Conservation (phyloP, 192 early-diverging fungal genomes). For the Coemansia reversa region DNA sequence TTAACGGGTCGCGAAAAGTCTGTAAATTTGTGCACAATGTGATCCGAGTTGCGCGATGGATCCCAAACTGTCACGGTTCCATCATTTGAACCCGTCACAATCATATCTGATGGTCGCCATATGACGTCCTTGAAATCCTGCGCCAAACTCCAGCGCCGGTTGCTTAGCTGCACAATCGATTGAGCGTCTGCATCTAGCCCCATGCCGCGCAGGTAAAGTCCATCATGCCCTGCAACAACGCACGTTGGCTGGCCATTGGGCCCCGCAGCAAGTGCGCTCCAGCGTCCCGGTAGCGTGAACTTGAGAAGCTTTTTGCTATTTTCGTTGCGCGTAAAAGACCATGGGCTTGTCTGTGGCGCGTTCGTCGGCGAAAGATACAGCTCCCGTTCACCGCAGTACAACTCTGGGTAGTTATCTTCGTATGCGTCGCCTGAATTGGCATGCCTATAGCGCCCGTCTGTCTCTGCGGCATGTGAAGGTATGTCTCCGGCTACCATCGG, state of each 20-base stretch:
- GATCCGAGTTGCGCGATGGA: constrained; percentile 22
- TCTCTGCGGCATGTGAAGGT: background rate
- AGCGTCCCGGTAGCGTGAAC: constrained; percentile 15
- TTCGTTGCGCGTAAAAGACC: constrained; percentile 16
- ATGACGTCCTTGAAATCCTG: constrained; percentile 41
- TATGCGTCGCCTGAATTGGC: background rate
- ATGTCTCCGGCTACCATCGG: background rate
- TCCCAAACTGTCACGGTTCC: constrained; percentile 50
- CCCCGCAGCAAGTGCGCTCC: constrained; percentile 29
- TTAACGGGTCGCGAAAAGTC: constrained; percentile 30
- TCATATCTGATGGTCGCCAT: constrained; percentile 46
- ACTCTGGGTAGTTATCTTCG: constrained; percentile 5
- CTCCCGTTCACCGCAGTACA: background rate
- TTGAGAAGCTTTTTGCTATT: constrained; percentile 26
- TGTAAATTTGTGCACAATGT: constrained; percentile 27
- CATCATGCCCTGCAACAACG: constrained; percentile 33
- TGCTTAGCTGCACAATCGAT: constrained; percentile 9
- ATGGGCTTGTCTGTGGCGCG: constrained; percentile 16
- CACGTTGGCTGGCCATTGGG: constrained; percentile 24
- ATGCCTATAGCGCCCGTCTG: background rate
- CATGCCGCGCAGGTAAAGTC: constrained; percentile 38
- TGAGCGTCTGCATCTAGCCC: constrained; percentile 17
- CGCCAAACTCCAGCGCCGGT: constrained; percentile 26
- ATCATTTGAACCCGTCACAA: constrained; percentile 40
- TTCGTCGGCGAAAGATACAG: background rate